phyloP scores from a whole-genome alignment of 73 alveolate genomes.

The Paramecium biaurelia region DNA sequence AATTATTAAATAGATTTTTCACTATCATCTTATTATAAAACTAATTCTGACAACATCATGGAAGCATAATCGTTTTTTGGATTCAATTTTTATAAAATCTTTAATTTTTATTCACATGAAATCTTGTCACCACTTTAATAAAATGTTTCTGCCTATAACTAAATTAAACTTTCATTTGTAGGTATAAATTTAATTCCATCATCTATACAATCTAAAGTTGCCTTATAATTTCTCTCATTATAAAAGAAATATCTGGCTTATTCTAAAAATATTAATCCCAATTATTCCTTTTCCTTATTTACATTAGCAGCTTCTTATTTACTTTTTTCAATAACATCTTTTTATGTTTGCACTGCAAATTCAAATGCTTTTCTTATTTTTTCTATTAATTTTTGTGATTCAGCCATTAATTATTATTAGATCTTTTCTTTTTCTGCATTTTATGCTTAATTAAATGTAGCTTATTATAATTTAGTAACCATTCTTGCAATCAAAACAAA shows the following conservation, averaged over 20 bases:
- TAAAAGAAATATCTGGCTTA: constrained; percentile 61
- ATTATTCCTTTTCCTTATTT: constrained; percentile 61
- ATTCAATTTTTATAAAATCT: constrained; percentile 75
- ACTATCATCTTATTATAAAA: constrained; percentile 68
- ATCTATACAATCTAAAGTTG: constrained; percentile 55
- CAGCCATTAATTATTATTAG: constrained; percentile 20
- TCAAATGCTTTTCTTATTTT: background rate
- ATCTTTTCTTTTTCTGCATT: background rate
- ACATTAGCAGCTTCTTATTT: constrained; percentile 63
- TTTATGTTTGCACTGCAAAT: background rate
- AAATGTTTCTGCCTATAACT: constrained; percentile 72
- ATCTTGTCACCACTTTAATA: constrained; percentile 73
- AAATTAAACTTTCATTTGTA: constrained; percentile 71
- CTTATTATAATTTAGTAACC: background rate
- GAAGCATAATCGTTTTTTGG: constrained; percentile 84
- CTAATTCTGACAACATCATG: constrained; percentile 82
- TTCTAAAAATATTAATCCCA: constrained; percentile 52
- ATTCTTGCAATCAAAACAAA: constrained; percentile 51
- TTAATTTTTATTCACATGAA: constrained; percentile 77
- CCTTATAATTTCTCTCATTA: constrained; percentile 55
- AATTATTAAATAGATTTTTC: constrained; percentile 41
- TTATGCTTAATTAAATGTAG: background rate
- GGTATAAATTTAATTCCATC: constrained; percentile 55
- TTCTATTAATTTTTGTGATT: background rate
- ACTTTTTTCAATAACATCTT: constrained; percentile 62